Percentiles rank a stretch among this genome's conserved stretches.
These are phyloP conservation scores for Cairneyella variabilis DNA, from an alignment of 495 filamentous ascomycete species.

Conservation along the genomic window DNA sequence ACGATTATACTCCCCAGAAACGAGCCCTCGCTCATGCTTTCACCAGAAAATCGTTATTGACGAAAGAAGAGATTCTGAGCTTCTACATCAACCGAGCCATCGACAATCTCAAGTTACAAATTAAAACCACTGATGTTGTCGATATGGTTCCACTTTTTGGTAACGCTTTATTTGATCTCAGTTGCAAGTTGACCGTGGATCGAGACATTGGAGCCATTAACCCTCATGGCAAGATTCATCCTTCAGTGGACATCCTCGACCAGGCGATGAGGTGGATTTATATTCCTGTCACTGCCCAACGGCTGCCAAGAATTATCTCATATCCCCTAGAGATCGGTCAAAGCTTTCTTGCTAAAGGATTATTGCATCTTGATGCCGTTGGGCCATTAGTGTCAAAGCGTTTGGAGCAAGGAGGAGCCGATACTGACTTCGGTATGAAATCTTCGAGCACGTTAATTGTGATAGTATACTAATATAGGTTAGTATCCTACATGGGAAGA, in stretches of 20 bases:
- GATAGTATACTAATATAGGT: neutral
- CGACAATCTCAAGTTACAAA: slow-evolving; percentile 40
- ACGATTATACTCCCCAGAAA: slow-evolving; percentile 22
- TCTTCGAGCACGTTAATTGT: neutral
- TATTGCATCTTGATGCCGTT: neutral
- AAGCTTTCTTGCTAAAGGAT: neutral
- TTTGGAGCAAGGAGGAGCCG: neutral
- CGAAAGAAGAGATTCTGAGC: slow-evolving; percentile 42
- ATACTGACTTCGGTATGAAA: neutral
- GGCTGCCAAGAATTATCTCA: neutral
- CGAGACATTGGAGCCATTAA: slow-evolving; percentile 13
- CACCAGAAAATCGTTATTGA: slow-evolving; percentile 43
- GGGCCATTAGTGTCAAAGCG: neutral
- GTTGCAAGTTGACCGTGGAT: slow-evolving; percentile 40
- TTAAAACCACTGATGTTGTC: slow-evolving; percentile 34
- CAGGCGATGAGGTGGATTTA: neutral
- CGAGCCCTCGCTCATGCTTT: slow-evolving; percentile 53
- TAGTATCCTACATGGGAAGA: neutral
- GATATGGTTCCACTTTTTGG: slow-evolving; percentile 31
- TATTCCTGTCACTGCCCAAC: neutral
- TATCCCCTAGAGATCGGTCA: neutral
- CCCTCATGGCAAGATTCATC: neutral
- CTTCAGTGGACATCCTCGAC: neutral
- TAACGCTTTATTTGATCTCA: slow-evolving; percentile 11
- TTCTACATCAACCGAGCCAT: slow-evolving; percentile 46